Evolutionary conservation across 345 rosid genomes (phyloP), one percentile per base, ranked within the genome.

Genomic region (Hibiscus mutabilis): DNA sequence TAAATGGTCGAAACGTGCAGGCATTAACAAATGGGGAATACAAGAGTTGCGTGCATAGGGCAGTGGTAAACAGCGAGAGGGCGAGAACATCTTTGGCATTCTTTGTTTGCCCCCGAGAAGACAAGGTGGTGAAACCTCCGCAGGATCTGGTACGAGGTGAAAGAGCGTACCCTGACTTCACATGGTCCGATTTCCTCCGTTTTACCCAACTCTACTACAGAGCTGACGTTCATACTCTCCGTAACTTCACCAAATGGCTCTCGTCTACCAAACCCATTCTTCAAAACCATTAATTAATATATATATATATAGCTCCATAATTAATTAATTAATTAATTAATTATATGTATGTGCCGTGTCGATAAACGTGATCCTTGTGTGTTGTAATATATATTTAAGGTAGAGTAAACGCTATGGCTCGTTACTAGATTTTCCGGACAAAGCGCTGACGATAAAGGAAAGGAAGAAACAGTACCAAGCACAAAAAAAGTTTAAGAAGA

Each of bases 41-140:
- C 85, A 87, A 86, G 78, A 91, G 93, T 72, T 84, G 90, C 81
- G 60, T 85, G 49, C 96, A 89, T 27, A 83, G 96, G 37, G 97
- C 93, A 14, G 84, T 91, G 44, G 96, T 89, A 74, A 82, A 88
- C 66, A 81, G 78, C 13, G 78, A 80, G 33, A 82, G 55, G 18
- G 95, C 73, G 72, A 85, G 95, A 78, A 80, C 76, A 73, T 79
- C 95, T 11, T 31, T 89, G 80, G 87, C 74, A 16, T 91, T 84
- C 76, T 91, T 91, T 57, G 69, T 84, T 55, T 72, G 84, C 71
- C 97, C 95, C 1, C 76, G 78, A 72, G 80, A 79, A 59, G 92
- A 86, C 84, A 86, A 88, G 73, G 73, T 84, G 57, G 86, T 91
- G 75, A 87, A 78, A 61, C 91, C 97, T 33, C 92, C 95, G 4